Base-by-base conservation (phyloP, 805 yeast genomes). In the Yarrowia sp. region DNA sequence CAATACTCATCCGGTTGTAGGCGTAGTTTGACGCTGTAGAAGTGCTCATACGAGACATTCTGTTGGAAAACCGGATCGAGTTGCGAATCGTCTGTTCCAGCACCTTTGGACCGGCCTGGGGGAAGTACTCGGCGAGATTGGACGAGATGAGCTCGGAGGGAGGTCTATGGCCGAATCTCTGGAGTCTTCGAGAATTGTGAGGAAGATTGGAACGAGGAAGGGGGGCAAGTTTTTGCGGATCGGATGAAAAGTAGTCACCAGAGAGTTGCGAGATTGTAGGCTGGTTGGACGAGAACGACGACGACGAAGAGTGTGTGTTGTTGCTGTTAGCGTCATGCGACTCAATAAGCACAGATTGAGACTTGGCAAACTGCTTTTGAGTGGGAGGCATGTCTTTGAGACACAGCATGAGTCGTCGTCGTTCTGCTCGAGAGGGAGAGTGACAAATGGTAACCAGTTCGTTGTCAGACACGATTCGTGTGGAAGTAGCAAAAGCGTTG, bases 71-170 rank as follows among this genome's bases (percentile, higher is more conserved):
- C 64, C 97, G 78, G 14, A 90, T 90, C 4, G 97, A 89, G 72
- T 90, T 92, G 18, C 96, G 78, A 50, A 92, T 83, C 1, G 97
- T 92, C 65, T 87, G 86, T 67, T 88, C 88, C 67, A 95, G 80
- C 65, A 87, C 87, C 50, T 82, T 80, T 61, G 85, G 83, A 28
- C 84, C 86, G 0, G 96, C 86, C 43, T 86, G 88, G 0, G 99
- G 99, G 80, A 95, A 95, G 74, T 90, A 93, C 68, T 92, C 96
- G 1, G 92, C 87, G 68, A 93, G 78, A 72, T 93, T 91, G 1
- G 92, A 86, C 1, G 98, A 90, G 67, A 93, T 95, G 70, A 92
- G 82, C 72, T 91, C 96, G 66, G 95, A 87, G 0, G 98, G 92
- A 7, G 99, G 99, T 71, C 99, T 81, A 74, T 90, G 97, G 28